Conservation (phyloP, 495 filamentous ascomycete genomes). For the Penicillium pancosmium region DNA sequence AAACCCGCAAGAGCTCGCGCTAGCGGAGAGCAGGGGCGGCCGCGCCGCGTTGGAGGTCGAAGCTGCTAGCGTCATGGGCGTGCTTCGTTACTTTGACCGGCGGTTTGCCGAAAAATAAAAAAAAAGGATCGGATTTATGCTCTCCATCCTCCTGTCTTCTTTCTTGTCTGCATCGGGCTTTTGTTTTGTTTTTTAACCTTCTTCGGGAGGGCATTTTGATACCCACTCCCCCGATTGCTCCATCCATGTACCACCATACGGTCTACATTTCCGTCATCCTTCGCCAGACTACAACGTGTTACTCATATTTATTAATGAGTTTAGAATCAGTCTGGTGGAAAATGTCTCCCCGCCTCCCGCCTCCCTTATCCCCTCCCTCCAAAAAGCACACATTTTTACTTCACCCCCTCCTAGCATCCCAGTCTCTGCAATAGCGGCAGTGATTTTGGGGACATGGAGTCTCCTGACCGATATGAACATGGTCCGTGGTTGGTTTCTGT, state of each 20-base stretch:
- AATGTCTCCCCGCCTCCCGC: not conserved
- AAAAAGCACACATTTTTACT: constrained; percentile 25
- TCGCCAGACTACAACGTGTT: not conserved
- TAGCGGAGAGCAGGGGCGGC: constrained; percentile 24
- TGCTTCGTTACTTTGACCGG: constrained; percentile 80
- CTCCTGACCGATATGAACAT: constrained; percentile 32
- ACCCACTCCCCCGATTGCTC: constrained; percentile 43
- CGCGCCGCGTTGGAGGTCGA: constrained; percentile 77
- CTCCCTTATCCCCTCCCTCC: not conserved
- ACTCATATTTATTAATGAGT: no score
- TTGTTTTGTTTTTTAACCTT: constrained; percentile 14
- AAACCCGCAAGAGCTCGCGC: constrained; percentile 40
- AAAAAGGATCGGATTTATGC: not conserved
- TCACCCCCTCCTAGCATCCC: not conserved
- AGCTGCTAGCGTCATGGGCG: constrained; percentile 83
- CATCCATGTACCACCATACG: constrained; percentile 33
- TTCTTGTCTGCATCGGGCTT: constrained; percentile 27
- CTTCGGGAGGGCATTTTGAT: constrained; percentile 33
- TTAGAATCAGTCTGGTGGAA: not conserved
- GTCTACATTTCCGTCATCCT: constrained; percentile 15
- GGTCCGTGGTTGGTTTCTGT: constrained; percentile 22
- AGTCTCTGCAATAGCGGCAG: constrained; percentile 6
- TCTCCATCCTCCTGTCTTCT: constrained; percentile 9
- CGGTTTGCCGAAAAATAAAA: constrained; percentile 59
- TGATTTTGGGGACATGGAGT: constrained; percentile 4